phyloP scores from a whole-genome alignment of 1,284 basidiomycete genomes.

The Lignosus rhinocerotis region DNA sequence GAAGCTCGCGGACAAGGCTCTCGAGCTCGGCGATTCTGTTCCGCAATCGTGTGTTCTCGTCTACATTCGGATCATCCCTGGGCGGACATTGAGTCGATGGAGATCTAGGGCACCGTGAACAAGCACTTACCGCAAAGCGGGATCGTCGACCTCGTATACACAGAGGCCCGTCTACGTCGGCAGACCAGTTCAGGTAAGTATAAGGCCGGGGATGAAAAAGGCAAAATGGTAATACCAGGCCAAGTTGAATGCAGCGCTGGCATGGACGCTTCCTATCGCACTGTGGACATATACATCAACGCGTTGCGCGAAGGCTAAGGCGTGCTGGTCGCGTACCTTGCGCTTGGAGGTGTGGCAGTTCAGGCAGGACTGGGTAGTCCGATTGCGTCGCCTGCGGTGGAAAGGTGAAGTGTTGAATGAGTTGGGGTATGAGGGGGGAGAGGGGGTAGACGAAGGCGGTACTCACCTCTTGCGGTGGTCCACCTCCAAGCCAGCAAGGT shows the following conservation, averaged over 20 bases:
- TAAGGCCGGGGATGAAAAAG: slow-evolving; percentile 20
- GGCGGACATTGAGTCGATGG: slow-evolving; percentile 10
- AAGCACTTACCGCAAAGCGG: slow-evolving; percentile 65
- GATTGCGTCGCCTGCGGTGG: slow-evolving; percentile 70
- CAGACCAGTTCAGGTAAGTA: not conserved
- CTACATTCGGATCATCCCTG: slow-evolving; percentile 82
- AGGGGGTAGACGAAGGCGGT: slow-evolving; percentile 2
- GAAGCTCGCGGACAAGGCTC: slow-evolving; percentile 80
- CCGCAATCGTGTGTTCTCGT: slow-evolving; percentile 80
- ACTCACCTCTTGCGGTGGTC: slow-evolving; percentile 52
- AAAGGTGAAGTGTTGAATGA: not conserved
- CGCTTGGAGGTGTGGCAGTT: slow-evolving; percentile 93
- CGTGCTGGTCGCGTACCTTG: slow-evolving; percentile 56
- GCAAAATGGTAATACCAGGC: slow-evolving; percentile 51
- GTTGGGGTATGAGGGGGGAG: not conserved
- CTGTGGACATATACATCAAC: slow-evolving; percentile 36
- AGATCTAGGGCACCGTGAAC: slow-evolving; percentile 8
- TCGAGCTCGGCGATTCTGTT: slow-evolving; percentile 89
- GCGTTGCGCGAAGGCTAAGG: not conserved
- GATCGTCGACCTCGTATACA: slow-evolving; percentile 91
- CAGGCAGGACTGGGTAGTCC: slow-evolving; percentile 85
- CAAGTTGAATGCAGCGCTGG: slow-evolving; percentile 81
- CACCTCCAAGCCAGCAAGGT: slow-evolving; percentile 59
- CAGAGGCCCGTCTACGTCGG: slow-evolving; percentile 77
- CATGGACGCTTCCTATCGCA: slow-evolving; percentile 85